Evolutionary conservation across 441 rosid genomes (phyloP).

Genomic region (Corymbia calophylla): DNA sequence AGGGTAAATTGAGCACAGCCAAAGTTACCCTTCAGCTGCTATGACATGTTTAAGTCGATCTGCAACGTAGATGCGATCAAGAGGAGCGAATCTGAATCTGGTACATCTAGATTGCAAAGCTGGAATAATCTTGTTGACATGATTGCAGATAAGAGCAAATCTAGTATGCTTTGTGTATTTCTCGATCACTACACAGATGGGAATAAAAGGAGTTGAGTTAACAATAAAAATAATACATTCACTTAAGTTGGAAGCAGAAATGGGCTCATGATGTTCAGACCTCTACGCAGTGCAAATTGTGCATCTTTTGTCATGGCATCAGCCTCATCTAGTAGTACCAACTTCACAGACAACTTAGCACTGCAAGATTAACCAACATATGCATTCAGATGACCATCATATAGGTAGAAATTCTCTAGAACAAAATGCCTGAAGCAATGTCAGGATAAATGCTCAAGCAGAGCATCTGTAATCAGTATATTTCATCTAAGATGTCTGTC

Average conservation of each 20-base stretch:
- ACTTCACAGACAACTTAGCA: slow-evolving; percentile 68
- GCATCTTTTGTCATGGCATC: slow-evolving; percentile 99
- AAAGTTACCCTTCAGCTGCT: slow-evolving; percentile 67
- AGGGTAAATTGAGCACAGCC: background rate
- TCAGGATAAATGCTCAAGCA: background rate
- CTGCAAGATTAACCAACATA: slow-evolving; percentile 25
- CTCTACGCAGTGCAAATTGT: slow-evolving; percentile 98
- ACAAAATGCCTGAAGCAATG: background rate
- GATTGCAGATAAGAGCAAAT: slow-evolving; percentile 90
- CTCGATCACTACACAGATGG: slow-evolving; percentile 66
- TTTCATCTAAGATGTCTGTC: background rate
- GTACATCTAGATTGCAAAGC: slow-evolving; percentile 98
- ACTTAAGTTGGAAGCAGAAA: background rate
- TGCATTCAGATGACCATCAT: background rate
- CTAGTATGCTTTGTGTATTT: slow-evolving; percentile 93
- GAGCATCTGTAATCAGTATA: background rate
- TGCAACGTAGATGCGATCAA: slow-evolving; percentile 60
- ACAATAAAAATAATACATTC: background rate
- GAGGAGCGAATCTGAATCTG: slow-evolving; percentile 94
- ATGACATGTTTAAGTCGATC: slow-evolving; percentile 84
- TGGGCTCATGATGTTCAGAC: slow-evolving; percentile 18
- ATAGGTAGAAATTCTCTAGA: background rate
- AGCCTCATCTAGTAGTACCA: slow-evolving; percentile 92
- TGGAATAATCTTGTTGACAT: slow-evolving; percentile 95
- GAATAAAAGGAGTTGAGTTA: background rate